Percentiles rank a stretch among this genome's conserved stretches.
phyloP scores from a whole-genome alignment of 2,329 filamentous ascomycete species.

The Mariannaea elegans region DNA sequence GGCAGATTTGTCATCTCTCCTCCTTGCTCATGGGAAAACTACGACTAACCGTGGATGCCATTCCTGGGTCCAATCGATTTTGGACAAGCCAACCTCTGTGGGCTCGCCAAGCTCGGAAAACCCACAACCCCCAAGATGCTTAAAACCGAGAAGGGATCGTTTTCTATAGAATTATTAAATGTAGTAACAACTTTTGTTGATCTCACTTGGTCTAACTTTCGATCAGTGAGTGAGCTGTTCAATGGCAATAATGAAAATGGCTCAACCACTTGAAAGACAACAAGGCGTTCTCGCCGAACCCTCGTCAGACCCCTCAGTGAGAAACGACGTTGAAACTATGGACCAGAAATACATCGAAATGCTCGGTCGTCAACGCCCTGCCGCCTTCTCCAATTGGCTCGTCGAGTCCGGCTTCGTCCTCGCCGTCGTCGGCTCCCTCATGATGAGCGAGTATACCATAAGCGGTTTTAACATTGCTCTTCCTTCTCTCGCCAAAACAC shows the following conservation, averaged over 20 bases:
- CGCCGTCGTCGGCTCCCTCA: conserved; percentile 69
- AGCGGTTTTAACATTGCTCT: conserved; percentile 80
- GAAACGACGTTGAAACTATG: conserved; percentile 11
- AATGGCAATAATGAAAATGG: background rate
- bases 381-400: conserved; percentile 59
- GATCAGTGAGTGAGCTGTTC: background rate
- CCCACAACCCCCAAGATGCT: background rate
- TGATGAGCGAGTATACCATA: conserved; percentile 77
- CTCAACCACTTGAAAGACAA: background rate
- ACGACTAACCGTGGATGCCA: background rate
- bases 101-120: background rate
- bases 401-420: conserved; percentile 70
- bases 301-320: background rate
- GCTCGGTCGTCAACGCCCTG: conserved; percentile 69
- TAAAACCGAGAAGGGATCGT: background rate
- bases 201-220: background rate
- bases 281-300: background rate
- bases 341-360: conserved; percentile 58
- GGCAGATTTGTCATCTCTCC: background rate
- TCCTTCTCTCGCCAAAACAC: conserved; percentile 69
- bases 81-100: background rate
- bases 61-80: background rate
- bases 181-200: background rate
- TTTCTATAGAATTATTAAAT: too few relatives aligned
- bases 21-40: background rate